These are phyloP conservation scores for Kodamaea anthophila DNA, from an alignment of 1,139 yeast species.

Conservation along the genomic window DNA sequence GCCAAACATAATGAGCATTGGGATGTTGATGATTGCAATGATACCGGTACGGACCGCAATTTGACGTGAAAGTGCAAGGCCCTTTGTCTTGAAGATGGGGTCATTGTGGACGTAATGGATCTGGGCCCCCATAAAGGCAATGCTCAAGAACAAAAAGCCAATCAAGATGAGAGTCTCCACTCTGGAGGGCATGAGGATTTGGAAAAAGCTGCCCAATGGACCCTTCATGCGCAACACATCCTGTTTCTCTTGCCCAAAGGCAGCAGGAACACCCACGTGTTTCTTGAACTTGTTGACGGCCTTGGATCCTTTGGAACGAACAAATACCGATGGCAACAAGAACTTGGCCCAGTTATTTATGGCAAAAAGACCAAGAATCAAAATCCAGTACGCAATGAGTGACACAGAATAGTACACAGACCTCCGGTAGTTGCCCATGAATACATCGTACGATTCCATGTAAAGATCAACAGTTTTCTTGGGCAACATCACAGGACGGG, in stretches of 20 bases:
- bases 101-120: conserved; percentile 18
- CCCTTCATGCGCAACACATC: conserved; percentile 10
- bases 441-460: conserved; percentile 1
- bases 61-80: conserved; percentile 22
- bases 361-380: conserved; percentile 36
- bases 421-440: conserved; percentile 25
- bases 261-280: conserved; percentile 26
- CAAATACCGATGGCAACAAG: conserved; percentile 18
- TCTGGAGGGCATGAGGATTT: conserved; percentile 12
- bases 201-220: conserved; percentile 3
- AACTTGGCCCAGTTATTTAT: conserved; percentile 34
- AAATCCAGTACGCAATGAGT: conserved; percentile 43
- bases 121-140: conserved; percentile 12
- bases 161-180: conserved; percentile 16
- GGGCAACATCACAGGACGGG: conserved; percentile 4
- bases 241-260: conserved; percentile 17
- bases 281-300: conserved; percentile 8
- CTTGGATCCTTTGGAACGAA: conserved; percentile 2
- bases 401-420: conserved; percentile 47
- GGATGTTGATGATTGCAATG: conserved; percentile 24
- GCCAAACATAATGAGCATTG: conserved; percentile 35
- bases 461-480: background rate
- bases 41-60: conserved; percentile 29
- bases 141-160: conserved; percentile 8
- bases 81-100: conserved; percentile 16